phyloP scores from a whole-genome alignment of 164 flowering plant species.

The Vitis rotundifolia region DNA sequence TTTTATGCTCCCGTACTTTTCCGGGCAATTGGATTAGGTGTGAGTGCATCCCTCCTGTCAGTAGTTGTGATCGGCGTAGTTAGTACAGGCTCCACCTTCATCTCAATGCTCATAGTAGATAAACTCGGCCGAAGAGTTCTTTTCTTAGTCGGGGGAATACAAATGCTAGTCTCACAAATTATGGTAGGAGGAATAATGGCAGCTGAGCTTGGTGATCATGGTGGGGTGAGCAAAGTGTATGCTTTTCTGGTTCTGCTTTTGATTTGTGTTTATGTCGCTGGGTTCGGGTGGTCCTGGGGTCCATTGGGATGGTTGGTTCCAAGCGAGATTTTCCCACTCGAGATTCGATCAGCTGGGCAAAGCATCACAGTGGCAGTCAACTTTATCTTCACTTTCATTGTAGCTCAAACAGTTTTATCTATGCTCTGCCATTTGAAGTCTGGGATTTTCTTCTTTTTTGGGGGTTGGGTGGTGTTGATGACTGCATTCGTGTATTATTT shows the following conservation, averaged over 20 bases:
- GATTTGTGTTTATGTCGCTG: slow-evolving; percentile 36
- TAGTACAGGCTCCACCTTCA: slow-evolving; percentile 20
- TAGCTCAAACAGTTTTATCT: slow-evolving; percentile 28
- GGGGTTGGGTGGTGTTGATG: slow-evolving; percentile 40
- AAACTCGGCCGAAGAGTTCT: slow-evolving; percentile 31
- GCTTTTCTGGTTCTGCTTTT: slow-evolving; percentile 27
- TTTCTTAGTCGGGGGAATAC: slow-evolving; percentile 36
- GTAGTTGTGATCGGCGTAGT: slow-evolving; percentile 27
- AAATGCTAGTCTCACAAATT: slow-evolving; percentile 37
- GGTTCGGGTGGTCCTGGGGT: slow-evolving; percentile 45
- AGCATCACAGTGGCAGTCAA: slow-evolving; percentile 32
- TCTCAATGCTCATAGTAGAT: slow-evolving; percentile 44
- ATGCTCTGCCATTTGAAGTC: slow-evolving; percentile 40
- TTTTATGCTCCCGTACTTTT: slow-evolving; percentile 46
- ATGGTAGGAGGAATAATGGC: slow-evolving; percentile 27
- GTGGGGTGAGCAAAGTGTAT: slow-evolving; percentile 24
- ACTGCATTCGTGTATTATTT: slow-evolving; percentile 27
- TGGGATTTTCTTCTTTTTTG: slow-evolving; percentile 44
- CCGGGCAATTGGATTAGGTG: slow-evolving; percentile 37
- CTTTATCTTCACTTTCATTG: slow-evolving; percentile 28
- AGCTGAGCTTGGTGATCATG: slow-evolving; percentile 37
- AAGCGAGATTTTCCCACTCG: slow-evolving; percentile 33
- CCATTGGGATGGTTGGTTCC: slow-evolving; percentile 40
- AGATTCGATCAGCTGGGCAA: slow-evolving; percentile 37
- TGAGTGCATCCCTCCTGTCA: slow-evolving; percentile 38